Base-by-base conservation (phyloP, 306 rosid genomes). In the Dalbergia oliveri region DNA sequence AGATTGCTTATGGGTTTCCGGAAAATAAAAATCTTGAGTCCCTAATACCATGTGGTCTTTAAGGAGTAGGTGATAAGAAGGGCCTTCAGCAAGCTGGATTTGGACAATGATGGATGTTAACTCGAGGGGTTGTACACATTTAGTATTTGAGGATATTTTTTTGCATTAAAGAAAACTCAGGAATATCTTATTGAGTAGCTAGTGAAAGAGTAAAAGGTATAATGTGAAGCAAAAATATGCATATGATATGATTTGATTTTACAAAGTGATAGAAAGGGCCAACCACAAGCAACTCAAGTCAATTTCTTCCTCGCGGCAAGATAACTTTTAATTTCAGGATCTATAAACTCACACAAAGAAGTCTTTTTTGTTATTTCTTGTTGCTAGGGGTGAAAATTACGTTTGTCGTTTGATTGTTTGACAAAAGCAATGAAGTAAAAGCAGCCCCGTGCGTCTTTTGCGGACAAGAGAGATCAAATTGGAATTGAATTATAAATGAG, bases 41-140 rank as follows among this genome's bases (percentile, higher is more conserved):
- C 77, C 4, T 14, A 10, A 15, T 2, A 44, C 62, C 86, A 82
- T 76, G 82, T 70, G 82, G 33, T 34, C 49, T 70, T 14, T 11
- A 66, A 45, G 45, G 11, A 65, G 79, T 58, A 26, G 77, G 83
- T 78, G 51, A 78, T 77, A 60, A 12, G 33, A 65, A 64, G 70
- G 35, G 37, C 63, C 26, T 62, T 77, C 11, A 16, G 58, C 72
- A 66, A 78, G 72, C 70, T 72, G 75, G 58, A 50, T 81, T 69
- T 62, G 14, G 69, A 76, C 18, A 77, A 70, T 41, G 76, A 75
- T 59, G 14, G 54, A 49, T 13, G 31, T 58, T 34, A 65, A 35
- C 37, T 59, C 6, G 4, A 14, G 35, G 34, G 65, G 11, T 35
- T 49, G 54, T 13, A 49, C 51, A n/a, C 1, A 49, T 11, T 49